phyloP scores from a whole-genome alignment of 2,329 filamentous ascomycete genomes.

The Pseudophaeomoniella oleicola region DNA sequence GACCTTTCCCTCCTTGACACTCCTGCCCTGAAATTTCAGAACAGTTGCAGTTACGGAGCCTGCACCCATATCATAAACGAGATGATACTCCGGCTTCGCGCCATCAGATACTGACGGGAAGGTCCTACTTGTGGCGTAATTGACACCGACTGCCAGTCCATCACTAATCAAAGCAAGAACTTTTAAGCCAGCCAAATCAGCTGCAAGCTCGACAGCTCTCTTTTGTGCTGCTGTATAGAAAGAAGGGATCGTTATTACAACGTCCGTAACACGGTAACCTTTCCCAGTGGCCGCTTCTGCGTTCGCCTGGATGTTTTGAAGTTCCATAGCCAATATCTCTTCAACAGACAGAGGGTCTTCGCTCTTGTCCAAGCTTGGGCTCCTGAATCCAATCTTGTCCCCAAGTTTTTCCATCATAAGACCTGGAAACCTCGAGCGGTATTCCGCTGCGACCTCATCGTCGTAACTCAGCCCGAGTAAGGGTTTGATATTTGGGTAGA shows the following conservation, averaged over 20 bases:
- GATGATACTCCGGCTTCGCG: conserved; percentile 74
- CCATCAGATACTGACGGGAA: conserved; percentile 76
- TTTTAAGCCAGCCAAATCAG: conserved; percentile 74
- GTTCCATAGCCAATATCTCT: conserved; percentile 89
- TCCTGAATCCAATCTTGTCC: conserved; percentile 69
- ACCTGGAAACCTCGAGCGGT: conserved; percentile 62
- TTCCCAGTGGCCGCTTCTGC: conserved; percentile 71
- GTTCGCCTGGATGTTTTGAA: conserved; percentile 81
- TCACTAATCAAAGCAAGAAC: conserved; percentile 77
- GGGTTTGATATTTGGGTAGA: conserved; percentile 86
- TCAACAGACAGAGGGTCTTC: conserved; percentile 58
- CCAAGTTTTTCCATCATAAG: conserved; percentile 49
- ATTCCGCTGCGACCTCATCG: conserved; percentile 50
- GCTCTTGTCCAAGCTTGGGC: conserved; percentile 52
- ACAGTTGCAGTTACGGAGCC: conserved; percentile 85
- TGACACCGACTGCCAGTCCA: conserved; percentile 79
- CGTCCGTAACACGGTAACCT: conserved; percentile 58
- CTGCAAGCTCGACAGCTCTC: conserved; percentile 69
- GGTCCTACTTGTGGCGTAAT: conserved; percentile 83
- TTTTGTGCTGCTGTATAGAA: conserved; percentile 89
- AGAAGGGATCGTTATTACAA: conserved; percentile 75
- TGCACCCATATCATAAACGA: conserved; percentile 96
- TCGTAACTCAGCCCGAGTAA: conserved; percentile 59
- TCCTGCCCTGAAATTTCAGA: conserved; percentile 74
- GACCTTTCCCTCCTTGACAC: conserved; percentile 83